These are phyloP conservation scores for Colletotrichum agaves DNA, from an alignment of 2,329 filamentous ascomycete species.

Conservation along the genomic window DNA sequence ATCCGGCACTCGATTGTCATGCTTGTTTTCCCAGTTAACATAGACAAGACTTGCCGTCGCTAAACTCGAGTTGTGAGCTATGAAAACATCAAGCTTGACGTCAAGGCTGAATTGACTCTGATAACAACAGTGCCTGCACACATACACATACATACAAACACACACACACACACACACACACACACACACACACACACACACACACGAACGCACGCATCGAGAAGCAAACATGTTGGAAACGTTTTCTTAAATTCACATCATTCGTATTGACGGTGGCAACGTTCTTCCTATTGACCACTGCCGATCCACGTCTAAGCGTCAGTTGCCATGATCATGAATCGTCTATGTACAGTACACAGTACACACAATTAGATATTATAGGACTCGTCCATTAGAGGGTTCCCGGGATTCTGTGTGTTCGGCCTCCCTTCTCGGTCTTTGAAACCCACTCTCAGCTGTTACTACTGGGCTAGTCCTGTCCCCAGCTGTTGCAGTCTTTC, in stretches of 20 bases:
- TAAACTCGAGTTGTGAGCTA: no score
- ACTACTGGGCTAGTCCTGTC: conserved; percentile 33
- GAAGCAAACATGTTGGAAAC: background rate
- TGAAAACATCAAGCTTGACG: no score
- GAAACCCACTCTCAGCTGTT: conserved; percentile 29
- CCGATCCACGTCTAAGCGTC: conserved; percentile 35
- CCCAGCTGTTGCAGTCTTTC: conserved; percentile 34
- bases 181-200: background rate
- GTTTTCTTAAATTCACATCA: conserved; percentile 30
- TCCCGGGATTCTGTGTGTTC: conserved; percentile 34
- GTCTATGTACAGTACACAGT: no score
- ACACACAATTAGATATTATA: conserved; percentile 48
- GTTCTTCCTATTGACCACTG: conserved; percentile 35
- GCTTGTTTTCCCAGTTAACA: background rate
- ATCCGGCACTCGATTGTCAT: background rate
- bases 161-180: background rate
- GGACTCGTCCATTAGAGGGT: conserved; percentile 35
- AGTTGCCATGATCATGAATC: conserved; percentile 37
- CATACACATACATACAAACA: background rate
- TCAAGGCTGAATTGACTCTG: no score
- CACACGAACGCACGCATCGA: background rate
- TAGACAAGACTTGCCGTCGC: no score
- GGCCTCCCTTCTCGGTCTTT: conserved; percentile 28
- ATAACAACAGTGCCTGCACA: no score
- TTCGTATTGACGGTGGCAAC: conserved; percentile 33